phyloP scores from a whole-genome alignment of 2,329 filamentous ascomycete genomes.

The Trichoderma gracile region DNA sequence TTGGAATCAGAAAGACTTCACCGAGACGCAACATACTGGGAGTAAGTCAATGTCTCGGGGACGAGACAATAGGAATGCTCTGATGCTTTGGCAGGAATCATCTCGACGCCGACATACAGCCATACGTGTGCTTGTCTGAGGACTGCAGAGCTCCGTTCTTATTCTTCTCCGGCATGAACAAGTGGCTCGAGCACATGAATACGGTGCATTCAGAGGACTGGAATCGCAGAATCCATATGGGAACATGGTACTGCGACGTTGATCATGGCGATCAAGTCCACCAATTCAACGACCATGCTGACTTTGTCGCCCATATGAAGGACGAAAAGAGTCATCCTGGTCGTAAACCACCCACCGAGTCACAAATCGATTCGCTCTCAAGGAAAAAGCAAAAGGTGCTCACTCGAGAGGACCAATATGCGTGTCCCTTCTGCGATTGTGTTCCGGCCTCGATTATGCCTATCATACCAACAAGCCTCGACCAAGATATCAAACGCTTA shows the following conservation, averaged over 20 bases:
- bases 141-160: background rate
- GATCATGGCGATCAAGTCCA: background rate
- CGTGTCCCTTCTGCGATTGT: background rate
- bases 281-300: background rate
- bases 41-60: background rate
- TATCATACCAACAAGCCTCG: background rate
- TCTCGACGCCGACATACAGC: background rate
- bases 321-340: background rate
- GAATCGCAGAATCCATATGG: background rate
- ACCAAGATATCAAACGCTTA: background rate
- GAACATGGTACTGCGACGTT: background rate
- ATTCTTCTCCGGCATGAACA: background rate
- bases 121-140: background rate
- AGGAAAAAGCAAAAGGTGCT: background rate
- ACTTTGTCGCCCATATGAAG: background rate
- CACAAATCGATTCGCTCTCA: background rate
- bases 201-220: background rate
- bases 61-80: background rate
- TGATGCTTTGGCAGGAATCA: background rate
- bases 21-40: background rate
- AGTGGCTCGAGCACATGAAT: slow-evolving; percentile 1
- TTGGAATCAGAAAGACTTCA: background rate
- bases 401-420: background rate
- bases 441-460: background rate
- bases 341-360: background rate